Percentiles rank a stretch among this genome's conserved stretches.
phyloP scores from a whole-genome alignment of 208 protist species.

The Tritrichomonas foetus region DNA sequence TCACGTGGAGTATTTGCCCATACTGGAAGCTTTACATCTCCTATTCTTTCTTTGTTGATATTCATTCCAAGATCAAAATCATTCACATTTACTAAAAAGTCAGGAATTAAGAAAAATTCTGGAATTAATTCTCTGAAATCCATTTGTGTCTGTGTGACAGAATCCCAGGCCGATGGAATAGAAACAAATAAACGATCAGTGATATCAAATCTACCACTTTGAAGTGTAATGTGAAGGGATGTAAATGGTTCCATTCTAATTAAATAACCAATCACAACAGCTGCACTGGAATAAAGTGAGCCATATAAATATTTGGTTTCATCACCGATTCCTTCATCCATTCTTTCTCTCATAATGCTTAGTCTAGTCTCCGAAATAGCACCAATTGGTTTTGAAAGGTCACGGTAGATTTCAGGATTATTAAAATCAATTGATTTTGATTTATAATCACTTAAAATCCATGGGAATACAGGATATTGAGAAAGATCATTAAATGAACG shows the following conservation, averaged over 20 bases:
- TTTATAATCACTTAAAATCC: conserved; percentile 57
- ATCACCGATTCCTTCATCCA: not conserved
- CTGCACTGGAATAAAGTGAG: conserved; percentile 23
- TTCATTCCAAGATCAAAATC: conserved; percentile 54
- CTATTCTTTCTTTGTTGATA: not conserved
- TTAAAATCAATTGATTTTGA: conserved; percentile 47
- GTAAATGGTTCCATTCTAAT: conserved; percentile 37
- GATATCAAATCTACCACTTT: conserved; percentile 42
- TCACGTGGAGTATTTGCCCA: conserved; percentile 49
- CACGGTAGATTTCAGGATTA: conserved; percentile 48
- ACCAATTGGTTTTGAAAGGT: conserved; percentile 59
- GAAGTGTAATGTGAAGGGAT: conserved; percentile 51
- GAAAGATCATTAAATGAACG: conserved; percentile 89
- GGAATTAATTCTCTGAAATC: conserved; percentile 58
- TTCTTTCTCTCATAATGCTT: not conserved
- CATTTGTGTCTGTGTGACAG: not conserved
- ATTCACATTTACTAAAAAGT: conserved; percentile 61
- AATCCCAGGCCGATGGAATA: not conserved
- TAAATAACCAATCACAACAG: conserved; percentile 31
- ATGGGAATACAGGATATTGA: conserved; percentile 67
- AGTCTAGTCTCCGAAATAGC: not conserved
- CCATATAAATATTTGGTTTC: not conserved
- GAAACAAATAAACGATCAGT: not conserved
- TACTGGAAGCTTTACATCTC: conserved; percentile 43
- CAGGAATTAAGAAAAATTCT: conserved; percentile 64